phyloP scores from a whole-genome alignment of 1,284 basidiomycete genomes.

The Amylostereum areolatum region DNA sequence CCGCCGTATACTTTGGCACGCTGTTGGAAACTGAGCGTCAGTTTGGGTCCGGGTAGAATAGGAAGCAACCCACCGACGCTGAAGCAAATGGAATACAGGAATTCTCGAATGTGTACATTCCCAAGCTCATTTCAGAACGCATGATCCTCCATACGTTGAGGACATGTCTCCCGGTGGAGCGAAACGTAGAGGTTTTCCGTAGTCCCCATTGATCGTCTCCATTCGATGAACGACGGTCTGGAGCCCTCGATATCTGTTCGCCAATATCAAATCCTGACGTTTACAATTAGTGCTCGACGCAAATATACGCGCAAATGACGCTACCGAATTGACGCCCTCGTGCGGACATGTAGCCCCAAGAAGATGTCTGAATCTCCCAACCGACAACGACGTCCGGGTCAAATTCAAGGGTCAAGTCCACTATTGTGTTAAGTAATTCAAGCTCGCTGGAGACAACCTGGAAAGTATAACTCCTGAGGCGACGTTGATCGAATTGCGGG shows the following conservation, averaged over 20 bases:
- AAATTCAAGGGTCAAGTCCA: slow-evolving; percentile 72
- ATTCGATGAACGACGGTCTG: slow-evolving; percentile 28
- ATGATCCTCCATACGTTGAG: slow-evolving; percentile 93
- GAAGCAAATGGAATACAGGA: slow-evolving; percentile 80
- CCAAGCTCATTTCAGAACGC: slow-evolving; percentile 77
- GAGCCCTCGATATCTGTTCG: slow-evolving; percentile 69
- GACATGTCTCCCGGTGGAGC: slow-evolving; percentile 59
- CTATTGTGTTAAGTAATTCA: slow-evolving; percentile 75
- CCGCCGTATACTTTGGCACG: slow-evolving; percentile 69
- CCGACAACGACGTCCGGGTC: slow-evolving; percentile 92
- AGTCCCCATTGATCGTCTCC: slow-evolving; percentile 68
- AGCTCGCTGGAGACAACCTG: slow-evolving; percentile 69
- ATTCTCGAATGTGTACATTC: slow-evolving; percentile 88
- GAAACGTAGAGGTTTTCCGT: slow-evolving; percentile 78
- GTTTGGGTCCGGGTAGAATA: background rate
- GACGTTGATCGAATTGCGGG: slow-evolving; percentile 29
- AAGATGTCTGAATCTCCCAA: slow-evolving; percentile 86
- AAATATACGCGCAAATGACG: slow-evolving; percentile 10
- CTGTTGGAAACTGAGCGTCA: slow-evolving; percentile 31
- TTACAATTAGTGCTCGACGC: slow-evolving; percentile 6
- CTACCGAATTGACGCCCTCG: slow-evolving; percentile 62
- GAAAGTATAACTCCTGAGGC: slow-evolving; percentile 40
- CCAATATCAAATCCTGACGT: slow-evolving; percentile 57
- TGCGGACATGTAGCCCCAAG: slow-evolving; percentile 88
- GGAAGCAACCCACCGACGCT: slow-evolving; percentile 46